Evolutionary conservation across 2,329 filamentous ascomycete species (phyloP), one percentile per base, ranked within the genome.

Genomic region (Microsporum audouinii): DNA sequence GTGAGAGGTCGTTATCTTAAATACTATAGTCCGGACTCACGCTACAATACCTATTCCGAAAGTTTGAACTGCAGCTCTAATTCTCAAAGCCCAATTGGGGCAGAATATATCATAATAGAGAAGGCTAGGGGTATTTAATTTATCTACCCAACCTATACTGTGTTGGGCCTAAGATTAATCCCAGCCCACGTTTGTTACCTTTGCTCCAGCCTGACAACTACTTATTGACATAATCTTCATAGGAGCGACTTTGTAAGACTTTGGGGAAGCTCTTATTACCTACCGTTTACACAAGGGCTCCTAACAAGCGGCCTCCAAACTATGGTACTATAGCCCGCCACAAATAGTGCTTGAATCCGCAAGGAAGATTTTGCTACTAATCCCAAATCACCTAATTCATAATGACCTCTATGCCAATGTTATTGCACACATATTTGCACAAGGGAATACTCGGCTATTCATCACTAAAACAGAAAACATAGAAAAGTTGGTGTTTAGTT

Each of bases 61-160:
- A 14, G 61, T 65, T 34, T 63, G 36, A 61, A 61, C 12, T 64
- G 58, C 62, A 64, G 49, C 53, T 47, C 62, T 39, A 23, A 60
- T 33, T 39, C 66, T 43, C 43, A 65, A 7, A 68, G 71, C 62
- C 65, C 65, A 14, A 67, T 68, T 53, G 64, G 64, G 62, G 64
- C 66, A 10, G 67, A 62, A 33, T 67, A 63, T 62, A 66, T 64
- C 56, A 66, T 68, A 12, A 68, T 71, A 67, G 69, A 71, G 63
- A 63, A 70, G 59, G 70, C 68, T 38, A 58, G 45, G 12, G 71
- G 73, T 12, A 39, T 60, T 60, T 57, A 39, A 12, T 23, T 27
- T 31, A 56, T 38, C 53, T 6, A 7, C 17, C 31, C 8, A 8
- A 23, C 8, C 31, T 27, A 38, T 56, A 55, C 12, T 56, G 53